phyloP scores from a whole-genome alignment of 768 basidiomycete species.

The Boletus huronensis region DNA sequence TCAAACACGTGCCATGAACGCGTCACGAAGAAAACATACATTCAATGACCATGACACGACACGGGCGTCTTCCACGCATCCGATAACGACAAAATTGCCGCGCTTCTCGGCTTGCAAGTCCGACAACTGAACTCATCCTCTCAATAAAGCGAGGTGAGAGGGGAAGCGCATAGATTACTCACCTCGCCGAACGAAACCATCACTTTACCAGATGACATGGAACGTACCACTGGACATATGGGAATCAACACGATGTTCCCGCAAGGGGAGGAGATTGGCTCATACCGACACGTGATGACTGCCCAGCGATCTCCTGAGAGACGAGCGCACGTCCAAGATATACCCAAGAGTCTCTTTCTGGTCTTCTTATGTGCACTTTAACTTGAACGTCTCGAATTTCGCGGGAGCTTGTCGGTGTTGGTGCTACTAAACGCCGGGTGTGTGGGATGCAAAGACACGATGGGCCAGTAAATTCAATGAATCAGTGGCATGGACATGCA shows the following conservation, averaged over 20 bases:
- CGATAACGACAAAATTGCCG: slow-evolving; percentile 83
- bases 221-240: slow-evolving; percentile 32
- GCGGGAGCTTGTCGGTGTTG: slow-evolving; percentile 33
- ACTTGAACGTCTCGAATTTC: slow-evolving; percentile 79
- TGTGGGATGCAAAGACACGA: neutral
- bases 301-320: slow-evolving; percentile 69
- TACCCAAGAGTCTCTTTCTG: slow-evolving; percentile 77
- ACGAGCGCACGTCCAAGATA: slow-evolving; percentile 79
- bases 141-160: neutral
- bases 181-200: slow-evolving; percentile 72
- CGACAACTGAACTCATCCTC: slow-evolving; percentile 41
- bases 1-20: slow-evolving; percentile 9
- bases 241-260: slow-evolving; percentile 5
- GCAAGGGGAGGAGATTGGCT: slow-evolving; percentile 11
- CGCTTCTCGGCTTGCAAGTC: slow-evolving; percentile 84
- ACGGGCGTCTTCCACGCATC: slow-evolving; percentile 66
- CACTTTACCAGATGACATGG: slow-evolving; percentile 61
- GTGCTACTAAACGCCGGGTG: slow-evolving; percentile 15
- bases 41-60: slow-evolving; percentile 87
- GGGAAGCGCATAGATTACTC: slow-evolving; percentile 16
- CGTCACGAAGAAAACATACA: slow-evolving; percentile 39
- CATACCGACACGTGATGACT: slow-evolving; percentile 79
- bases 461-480: neutral
- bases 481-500: slow-evolving; percentile 10
- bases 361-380: slow-evolving; percentile 78